Percentiles rank a stretch among this genome's conserved stretches.
phyloP scores from a whole-genome alignment of 1,284 basidiomycete genomes.

The Ganoderma lingzhi region DNA sequence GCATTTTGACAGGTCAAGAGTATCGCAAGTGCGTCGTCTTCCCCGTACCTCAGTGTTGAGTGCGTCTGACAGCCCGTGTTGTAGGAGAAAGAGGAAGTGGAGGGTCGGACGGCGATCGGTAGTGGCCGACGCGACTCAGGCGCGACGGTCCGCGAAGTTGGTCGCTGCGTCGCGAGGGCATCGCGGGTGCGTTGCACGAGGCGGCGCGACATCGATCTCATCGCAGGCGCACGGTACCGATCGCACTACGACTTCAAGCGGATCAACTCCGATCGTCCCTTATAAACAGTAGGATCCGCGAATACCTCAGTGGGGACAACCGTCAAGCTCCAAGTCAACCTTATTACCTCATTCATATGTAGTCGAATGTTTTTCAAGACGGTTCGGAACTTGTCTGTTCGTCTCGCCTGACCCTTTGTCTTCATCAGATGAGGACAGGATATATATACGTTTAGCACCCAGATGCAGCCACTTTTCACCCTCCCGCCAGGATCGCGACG shows the following conservation, averaged over 20 bases:
- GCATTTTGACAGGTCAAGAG: background rate
- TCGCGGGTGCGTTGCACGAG: background rate
- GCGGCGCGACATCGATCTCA: background rate
- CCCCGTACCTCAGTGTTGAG: background rate
- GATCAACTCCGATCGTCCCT: background rate
- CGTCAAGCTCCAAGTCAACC: background rate
- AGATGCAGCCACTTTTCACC: too few relatives aligned
- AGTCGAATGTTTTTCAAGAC: too few relatives aligned
- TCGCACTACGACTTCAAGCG: background rate
- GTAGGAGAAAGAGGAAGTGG: background rate
- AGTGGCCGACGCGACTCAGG: background rate
- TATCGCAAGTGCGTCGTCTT: background rate
- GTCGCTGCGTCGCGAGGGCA: conserved; percentile 1
- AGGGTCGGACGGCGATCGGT: background rate
- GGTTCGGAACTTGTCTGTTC: background rate
- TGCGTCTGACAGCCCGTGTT: background rate
- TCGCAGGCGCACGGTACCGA: conserved; percentile 8
- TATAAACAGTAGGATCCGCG: background rate
- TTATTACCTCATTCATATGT: too few relatives aligned
- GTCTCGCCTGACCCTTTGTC: background rate
- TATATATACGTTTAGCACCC: background rate
- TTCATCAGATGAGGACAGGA: background rate
- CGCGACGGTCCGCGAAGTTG: background rate
- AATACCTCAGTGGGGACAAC: background rate
- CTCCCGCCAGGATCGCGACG: too few relatives aligned